These are phyloP conservation scores for Dictyostelium firmibasis DNA, from an alignment of 78 protist species.

Conservation along the genomic window DNA sequence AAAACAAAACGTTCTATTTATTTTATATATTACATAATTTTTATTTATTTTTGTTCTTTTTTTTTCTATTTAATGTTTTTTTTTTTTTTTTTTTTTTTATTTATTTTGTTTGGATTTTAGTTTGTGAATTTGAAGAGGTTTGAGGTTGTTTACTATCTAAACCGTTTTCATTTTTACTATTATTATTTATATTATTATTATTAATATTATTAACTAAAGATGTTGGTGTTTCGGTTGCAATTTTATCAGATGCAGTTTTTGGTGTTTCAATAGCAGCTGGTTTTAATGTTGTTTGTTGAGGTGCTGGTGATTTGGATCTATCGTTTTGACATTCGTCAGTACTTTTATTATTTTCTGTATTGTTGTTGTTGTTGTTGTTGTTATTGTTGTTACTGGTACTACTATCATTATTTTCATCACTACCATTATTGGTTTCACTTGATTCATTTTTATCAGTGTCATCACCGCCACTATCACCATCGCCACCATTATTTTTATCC, in stretches of 20 bases:
- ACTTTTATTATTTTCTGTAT: neutral
- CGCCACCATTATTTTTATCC: neutral
- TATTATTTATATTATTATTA: neutral
- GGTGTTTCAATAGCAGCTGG: neutral
- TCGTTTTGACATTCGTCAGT: neutral
- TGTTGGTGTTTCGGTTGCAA: neutral
- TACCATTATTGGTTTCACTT: neutral
- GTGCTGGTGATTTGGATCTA: neutral
- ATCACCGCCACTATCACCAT: neutral
- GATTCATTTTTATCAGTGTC: neutral
- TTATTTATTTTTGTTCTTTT: neutral
- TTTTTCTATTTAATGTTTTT: neutral
- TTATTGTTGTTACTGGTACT: neutral
- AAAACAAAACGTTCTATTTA: neutral
- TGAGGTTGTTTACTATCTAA: neutral
- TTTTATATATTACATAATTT: neutral
- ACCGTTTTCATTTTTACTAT: neutral
- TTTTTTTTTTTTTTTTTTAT: too few species aligned
- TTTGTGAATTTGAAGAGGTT: neutral
- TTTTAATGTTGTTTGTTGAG: neutral
- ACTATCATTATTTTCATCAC: neutral
- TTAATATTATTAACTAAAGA: neutral
- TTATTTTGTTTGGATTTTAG: neutral
- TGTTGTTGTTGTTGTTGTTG: neutral
- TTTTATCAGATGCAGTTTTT: neutral